Base-by-base conservation (phyloP, 2,329 filamentous ascomycete genomes). In the Alternaria arborescens region DNA sequence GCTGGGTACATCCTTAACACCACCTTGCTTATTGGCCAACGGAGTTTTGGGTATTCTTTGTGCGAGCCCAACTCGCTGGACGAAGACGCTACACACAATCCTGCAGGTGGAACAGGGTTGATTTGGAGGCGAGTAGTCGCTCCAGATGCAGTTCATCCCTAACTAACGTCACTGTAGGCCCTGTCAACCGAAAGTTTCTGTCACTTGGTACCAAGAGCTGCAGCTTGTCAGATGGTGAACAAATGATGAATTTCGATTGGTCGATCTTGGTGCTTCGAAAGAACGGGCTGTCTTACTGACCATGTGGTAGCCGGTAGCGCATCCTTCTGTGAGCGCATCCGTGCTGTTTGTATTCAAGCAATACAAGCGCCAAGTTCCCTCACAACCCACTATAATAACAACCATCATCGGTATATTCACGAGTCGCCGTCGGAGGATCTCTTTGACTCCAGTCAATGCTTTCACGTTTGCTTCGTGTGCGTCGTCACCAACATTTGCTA, bases 191-290 rank as follows among this genome's bases (percentile, higher is more conserved):
- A 20, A 20, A 8, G 11, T 20, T 42, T 40, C 18, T 20, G 38
- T 10, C 8, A 40, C n/a, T 20, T 20, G 5, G 7, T 18, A 8
- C 16, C 3, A 8, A 38, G n/a, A 7, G 16, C 2, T 40, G 8
- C n/a, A 11, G n/a, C 8, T 40, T 20, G 1, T 18, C 8, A 8
- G 36, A 8, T 7, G 5, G n/a, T n/a, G n/a, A n/a, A n/a, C n/a
- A n/a, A n/a, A n/a, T 20, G 5, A 20, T 11, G 8, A 40, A 20
- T 3, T 0, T 12, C 11, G n/a, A 2, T 4, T 5, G 8, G 38
- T 11, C 0, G 3, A 10, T n/a, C 4, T 7, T 4, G 5, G 11
- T 22, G 11, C 44, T n/a, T 48, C 24, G 12, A 12, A 7, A 16
- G 1, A 10, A 22, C 18, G 0, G 12, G 2, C 1, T 48, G 20